A percentile compares a stretch with the other conserved stretches of the same genome.
phyloP scores from a whole-genome alignment of 2,329 filamentous ascomycete genomes.

The Fusarium aywerte region DNA sequence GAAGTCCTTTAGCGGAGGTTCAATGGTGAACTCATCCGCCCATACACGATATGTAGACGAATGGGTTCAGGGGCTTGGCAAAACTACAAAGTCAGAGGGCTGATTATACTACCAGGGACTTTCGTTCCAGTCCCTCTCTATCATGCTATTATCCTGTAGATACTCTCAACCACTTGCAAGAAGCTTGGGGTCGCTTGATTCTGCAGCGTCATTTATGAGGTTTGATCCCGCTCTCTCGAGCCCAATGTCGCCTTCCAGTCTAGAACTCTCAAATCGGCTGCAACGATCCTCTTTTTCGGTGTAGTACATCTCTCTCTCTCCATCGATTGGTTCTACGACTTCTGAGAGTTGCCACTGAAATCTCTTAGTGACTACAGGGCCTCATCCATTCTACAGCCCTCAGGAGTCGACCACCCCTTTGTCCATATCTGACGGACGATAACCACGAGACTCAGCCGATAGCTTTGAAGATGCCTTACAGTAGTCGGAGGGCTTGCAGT shows the following conservation, averaged over 20 bases:
- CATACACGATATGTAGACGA: background rate
- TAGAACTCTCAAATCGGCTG: background rate
- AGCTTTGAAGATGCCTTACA: too few species aligned
- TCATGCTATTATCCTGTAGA: background rate
- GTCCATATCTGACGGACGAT: background rate
- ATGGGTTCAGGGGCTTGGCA: background rate
- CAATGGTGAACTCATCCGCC: too few species aligned
- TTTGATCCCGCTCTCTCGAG: too few species aligned
- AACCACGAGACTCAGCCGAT: background rate
- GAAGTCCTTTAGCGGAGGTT: too few species aligned
- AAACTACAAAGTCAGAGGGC: background rate
- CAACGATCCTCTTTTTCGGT: background rate
- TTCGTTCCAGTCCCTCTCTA: too few species aligned
- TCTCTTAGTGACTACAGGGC: background rate
- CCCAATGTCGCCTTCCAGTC: background rate
- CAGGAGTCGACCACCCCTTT: background rate
- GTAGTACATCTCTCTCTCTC: too few species aligned
- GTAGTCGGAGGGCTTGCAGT: rapidly evolving
- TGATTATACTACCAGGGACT: background rate
- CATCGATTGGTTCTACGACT: rapidly evolving
- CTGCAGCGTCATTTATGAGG: background rate
- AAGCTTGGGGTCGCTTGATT: background rate
- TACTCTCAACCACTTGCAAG: background rate
- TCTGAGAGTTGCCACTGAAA: background rate
- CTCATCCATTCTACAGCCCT: too few species aligned